These are phyloP conservation scores for Lycium barbarum DNA, from an alignment of 257 asterid genomes.

Conservation along the genomic window DNA sequence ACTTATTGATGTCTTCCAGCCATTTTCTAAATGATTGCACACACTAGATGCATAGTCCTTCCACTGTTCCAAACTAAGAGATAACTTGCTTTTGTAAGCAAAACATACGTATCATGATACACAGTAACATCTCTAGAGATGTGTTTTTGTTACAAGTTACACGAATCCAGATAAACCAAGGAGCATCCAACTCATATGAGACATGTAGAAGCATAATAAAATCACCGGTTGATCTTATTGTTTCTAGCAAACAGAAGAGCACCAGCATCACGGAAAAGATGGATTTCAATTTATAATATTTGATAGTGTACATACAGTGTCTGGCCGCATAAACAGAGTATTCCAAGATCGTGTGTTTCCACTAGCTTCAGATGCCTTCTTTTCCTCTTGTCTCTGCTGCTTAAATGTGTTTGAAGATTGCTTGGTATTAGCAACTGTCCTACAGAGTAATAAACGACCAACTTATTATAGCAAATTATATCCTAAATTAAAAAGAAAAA, in stretches of 20 bases:
- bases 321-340: conserved; percentile 85
- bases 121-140: not conserved
- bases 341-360: conserved; percentile 95
- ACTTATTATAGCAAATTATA: conserved; percentile 23
- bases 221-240: not conserved
- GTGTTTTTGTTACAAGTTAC: not conserved
- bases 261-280: not conserved
- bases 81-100: not conserved
- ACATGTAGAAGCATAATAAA: not conserved
- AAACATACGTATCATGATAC: conserved; percentile 1
- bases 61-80: not conserved
- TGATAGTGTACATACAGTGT: conserved; percentile 65
- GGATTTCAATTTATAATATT: not conserved
- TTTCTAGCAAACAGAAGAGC: conserved; percentile 24
- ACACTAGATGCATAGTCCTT: not conserved
- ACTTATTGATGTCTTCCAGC: not conserved
- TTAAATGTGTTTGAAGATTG: conserved; percentile 69
- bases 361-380: conserved; percentile 81
- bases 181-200: not conserved
- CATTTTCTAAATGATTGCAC: not conserved
- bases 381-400: conserved; percentile 71
- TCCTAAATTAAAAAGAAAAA: conserved; percentile 2
- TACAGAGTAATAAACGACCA: conserved; percentile 39
- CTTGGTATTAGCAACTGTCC: conserved; percentile 47
- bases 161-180: not conserved